Evolutionary conservation across 768 basidiomycete genomes (phyloP).

Genomic region (Termitomyces sp.): DNA sequence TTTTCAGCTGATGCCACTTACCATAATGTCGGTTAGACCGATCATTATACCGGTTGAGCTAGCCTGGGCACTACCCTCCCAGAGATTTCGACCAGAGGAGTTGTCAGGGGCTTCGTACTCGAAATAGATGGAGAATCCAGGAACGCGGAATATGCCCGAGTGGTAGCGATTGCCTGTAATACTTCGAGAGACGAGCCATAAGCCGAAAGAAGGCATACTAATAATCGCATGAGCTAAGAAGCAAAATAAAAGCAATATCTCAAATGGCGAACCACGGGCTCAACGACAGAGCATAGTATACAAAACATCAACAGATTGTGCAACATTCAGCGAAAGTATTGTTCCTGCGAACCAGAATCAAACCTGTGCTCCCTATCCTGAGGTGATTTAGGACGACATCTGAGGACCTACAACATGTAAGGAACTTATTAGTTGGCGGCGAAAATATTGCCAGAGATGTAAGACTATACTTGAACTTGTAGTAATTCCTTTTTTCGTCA

Average conservation of each 20-base stretch:
- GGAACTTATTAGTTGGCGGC: constrained; percentile 50
- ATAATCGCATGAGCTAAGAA: constrained; percentile 48
- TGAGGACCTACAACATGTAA: constrained; percentile 38
- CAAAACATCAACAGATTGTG: constrained; percentile 34
- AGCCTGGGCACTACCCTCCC: constrained; percentile 48
- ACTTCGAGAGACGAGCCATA: constrained; percentile 59
- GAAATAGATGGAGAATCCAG: constrained; percentile 40
- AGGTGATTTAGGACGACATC: not conserved
- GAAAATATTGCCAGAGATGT: constrained; percentile 52
- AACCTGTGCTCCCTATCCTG: constrained; percentile 51
- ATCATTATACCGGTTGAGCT: constrained; percentile 54
- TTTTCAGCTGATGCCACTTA: constrained; percentile 22
- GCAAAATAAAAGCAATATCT: constrained; percentile 44
- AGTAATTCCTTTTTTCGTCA: constrained; percentile 64
- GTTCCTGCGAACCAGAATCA: constrained; percentile 6
- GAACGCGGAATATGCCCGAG: constrained; percentile 47
- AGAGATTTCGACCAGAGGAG: constrained; percentile 51
- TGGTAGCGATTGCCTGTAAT: constrained; percentile 42
- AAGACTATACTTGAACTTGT: constrained; percentile 54
- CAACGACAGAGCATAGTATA: constrained; percentile 51
- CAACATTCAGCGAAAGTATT: not conserved
- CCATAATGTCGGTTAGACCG: constrained; percentile 64
- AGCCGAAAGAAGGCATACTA: constrained; percentile 40
- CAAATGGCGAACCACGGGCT: constrained; percentile 40
- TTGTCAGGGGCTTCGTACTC: constrained; percentile 49